Percentiles rank a stretch among this genome's conserved stretches.
phyloP scores from a whole-genome alignment of 1,139 yeast species.

The Taphrina deformans region DNA sequence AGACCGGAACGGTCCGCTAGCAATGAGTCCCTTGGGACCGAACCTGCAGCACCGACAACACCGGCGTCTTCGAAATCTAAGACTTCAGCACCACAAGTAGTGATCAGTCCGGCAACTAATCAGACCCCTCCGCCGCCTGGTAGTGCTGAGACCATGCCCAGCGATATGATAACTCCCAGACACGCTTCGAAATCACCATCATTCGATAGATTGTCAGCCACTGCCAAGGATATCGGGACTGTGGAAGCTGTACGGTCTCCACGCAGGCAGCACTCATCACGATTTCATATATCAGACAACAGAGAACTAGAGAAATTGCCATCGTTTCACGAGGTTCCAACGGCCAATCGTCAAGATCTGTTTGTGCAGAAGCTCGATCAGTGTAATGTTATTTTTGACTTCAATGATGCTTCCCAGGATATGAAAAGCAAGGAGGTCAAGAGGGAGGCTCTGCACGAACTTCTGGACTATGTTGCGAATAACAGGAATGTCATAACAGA shows the following conservation, averaged over 20 bases:
- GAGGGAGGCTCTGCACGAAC: conserved; percentile 79
- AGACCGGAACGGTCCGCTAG: conserved; percentile 24
- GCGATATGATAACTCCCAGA: conserved; percentile 44
- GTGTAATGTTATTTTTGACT: conserved; percentile 91
- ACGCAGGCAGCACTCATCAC: conserved; percentile 87
- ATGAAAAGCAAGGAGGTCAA: conserved; percentile 90
- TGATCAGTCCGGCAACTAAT: conserved; percentile 17
- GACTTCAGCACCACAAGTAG: conserved; percentile 34
- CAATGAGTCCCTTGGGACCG: conserved; percentile 14
- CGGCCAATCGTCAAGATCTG: conserved; percentile 77
- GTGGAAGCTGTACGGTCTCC: conserved; percentile 71
- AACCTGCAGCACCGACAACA: conserved; percentile 14
- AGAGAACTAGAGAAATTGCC: conserved; percentile 82
- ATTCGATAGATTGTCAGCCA: conserved; percentile 45
- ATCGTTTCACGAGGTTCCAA: conserved; percentile 82
- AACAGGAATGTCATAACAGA: conserved; percentile 84
- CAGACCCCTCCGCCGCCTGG: conserved; percentile 46
- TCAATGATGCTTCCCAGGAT: conserved; percentile 88
- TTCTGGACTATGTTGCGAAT: conserved; percentile 80
- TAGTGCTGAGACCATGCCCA: conserved; percentile 48
- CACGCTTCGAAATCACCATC: conserved; percentile 40
- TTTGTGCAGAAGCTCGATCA: conserved; percentile 89
- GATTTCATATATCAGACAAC: conserved; percentile 75
- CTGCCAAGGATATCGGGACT: conserved; percentile 45
- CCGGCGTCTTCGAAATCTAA: conserved; percentile 20